A percentile compares a stretch with the other conserved stretches of the same genome.
phyloP scores from a whole-genome alignment of 2,329 filamentous ascomycete species.

The Ophiocordyceps australis region DNA sequence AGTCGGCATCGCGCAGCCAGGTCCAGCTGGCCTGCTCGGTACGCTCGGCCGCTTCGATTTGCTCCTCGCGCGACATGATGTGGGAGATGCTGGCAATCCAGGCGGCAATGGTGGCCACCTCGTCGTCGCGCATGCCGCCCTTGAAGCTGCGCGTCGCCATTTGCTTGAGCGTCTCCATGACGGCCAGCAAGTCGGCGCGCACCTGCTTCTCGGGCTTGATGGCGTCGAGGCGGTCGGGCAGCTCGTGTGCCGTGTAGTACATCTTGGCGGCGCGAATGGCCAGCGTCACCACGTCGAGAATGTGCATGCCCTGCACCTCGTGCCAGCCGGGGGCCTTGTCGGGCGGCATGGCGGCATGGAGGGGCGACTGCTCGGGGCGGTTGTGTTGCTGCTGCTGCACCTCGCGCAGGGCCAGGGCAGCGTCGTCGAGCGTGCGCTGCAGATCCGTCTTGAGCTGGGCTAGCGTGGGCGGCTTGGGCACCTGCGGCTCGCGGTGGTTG shows the following conservation, averaged over 20 bases:
- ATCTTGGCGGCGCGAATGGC: constrained; percentile 92
- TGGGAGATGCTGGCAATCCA: constrained; percentile 69
- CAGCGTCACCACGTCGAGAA: constrained; percentile 81
- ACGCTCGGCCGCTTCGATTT: constrained; percentile 54
- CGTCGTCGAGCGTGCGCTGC: constrained; percentile 52
- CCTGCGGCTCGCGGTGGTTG: constrained; percentile 62
- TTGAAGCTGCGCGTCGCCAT: constrained; percentile 80
- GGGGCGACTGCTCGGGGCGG: constrained; percentile 7
- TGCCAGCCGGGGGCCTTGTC: constrained; percentile 48
- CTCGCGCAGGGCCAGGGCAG: constrained; percentile 47
- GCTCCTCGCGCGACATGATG: constrained; percentile 61
- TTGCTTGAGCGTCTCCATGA: constrained; percentile 81
- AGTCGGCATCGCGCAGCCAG: constrained; percentile 68
- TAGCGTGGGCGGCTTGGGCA: constrained; percentile 72
- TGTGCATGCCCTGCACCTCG: constrained; percentile 79
- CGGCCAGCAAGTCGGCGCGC: constrained; percentile 63
- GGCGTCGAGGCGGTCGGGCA: constrained; percentile 65
- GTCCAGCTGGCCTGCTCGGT: constrained; percentile 56
- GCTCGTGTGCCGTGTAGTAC: constrained; percentile 87
- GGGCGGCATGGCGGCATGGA: constrained; percentile 20
- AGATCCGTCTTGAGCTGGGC: constrained; percentile 51
- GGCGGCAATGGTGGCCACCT: constrained; percentile 52
- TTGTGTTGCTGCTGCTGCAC: constrained; percentile 21
- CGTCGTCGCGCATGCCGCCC: constrained; percentile 62
- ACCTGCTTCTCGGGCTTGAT: constrained; percentile 82